Conservation (phyloP, 2,329 filamentous ascomycete species). For the Talaromyces pinophilus region DNA sequence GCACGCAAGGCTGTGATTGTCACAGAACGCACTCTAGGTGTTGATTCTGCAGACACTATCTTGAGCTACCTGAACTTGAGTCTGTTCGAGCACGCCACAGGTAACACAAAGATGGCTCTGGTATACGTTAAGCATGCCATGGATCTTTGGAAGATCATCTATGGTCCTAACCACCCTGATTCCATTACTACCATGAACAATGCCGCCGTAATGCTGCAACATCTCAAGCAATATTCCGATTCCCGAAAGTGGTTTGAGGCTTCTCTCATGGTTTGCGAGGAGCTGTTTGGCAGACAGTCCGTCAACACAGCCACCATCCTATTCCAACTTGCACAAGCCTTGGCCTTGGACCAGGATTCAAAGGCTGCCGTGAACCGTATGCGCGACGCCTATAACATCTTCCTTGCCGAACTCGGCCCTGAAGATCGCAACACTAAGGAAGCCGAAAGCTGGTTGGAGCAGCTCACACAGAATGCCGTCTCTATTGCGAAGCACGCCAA, state of each 20-base stretch:
- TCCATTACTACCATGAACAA: conserved; percentile 99
- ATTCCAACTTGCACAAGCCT: conserved; percentile 94
- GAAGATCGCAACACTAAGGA: conserved; percentile 98
- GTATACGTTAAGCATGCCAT: conserved; percentile 89
- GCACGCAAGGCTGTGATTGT: conserved; percentile 96
- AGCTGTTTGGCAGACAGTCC: conserved; percentile 83
- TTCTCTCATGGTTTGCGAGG: conserved; percentile 83
- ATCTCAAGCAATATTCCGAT: conserved; percentile 90
- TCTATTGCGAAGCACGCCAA: conserved; percentile 92
- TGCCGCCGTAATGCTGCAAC: conserved; percentile 96
- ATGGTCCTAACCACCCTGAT: conserved; percentile 89
- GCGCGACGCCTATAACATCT: conserved; percentile 96
- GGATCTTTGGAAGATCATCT: conserved; percentile 95
- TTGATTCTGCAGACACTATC: conserved; percentile 91
- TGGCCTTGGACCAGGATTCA: conserved; percentile 92
- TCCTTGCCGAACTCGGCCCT: conserved; percentile 80
- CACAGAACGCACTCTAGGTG: conserved; percentile 86
- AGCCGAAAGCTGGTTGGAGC: conserved; percentile 93
- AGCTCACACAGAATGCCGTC: conserved; percentile 93
- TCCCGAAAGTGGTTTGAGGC: conserved; percentile 97
- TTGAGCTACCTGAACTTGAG: conserved; percentile 95
- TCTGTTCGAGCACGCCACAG: conserved; percentile 87
- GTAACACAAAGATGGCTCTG: conserved; percentile 85
- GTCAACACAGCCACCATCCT: conserved; percentile 92
- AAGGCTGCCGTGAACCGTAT: conserved; percentile 89